Base-by-base conservation (phyloP, 352 stramenopile genomes). In the Phytophthora idaei region DNA sequence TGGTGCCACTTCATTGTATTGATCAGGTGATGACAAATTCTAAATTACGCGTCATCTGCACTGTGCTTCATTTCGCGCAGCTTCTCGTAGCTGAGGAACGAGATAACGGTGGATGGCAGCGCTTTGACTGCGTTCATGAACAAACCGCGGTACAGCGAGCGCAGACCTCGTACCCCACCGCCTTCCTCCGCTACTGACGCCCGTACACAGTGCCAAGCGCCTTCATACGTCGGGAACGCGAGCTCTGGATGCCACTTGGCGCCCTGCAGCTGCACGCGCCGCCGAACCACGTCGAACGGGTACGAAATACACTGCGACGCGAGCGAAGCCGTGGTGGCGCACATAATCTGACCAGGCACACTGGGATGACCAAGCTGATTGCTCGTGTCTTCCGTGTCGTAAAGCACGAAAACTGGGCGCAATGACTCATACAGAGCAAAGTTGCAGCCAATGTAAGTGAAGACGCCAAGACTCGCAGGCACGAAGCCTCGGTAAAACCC, bases 371-470 rank as follows among this genome's bases (percentile, higher is more conserved):
- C 84, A 0, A 92, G 71, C 50, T 85, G 74, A 39, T 83, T 78
- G 29, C 69, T 76, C 8, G 69, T 81, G 11, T 75, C 71, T 56
- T 87, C 77, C 0, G 69, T 87, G 65, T 93, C 81, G 74, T 94
- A 93, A 15, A 93, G 65, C 53, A 93, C 80, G 31, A 95, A 90
- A 21, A 89, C 75, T 12, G 88, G 88, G 0, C 88, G 83, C n/a
- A 94, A 64, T 36, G 79, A 90, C 67, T 94, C 88, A 66, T 96
- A 96, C 12, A 94, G 83, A 12, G 87, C 75, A 65, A 92, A 89
- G 66, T 93, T 94, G 63, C 85, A 87, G 37, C 88, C 88, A 42
- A 94, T 94, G 76, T 94, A 96, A 36, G 76, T 77, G 59, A 91
- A 92, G 8, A 91, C 81, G 5, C 88, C 88, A 42, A 94, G 64